A percentile compares a stretch with the other conserved stretches of the same genome.
These are phyloP conservation scores for Dipodascus geniculatus DNA, from an alignment of 805 yeast genomes.

Conservation along the genomic window DNA sequence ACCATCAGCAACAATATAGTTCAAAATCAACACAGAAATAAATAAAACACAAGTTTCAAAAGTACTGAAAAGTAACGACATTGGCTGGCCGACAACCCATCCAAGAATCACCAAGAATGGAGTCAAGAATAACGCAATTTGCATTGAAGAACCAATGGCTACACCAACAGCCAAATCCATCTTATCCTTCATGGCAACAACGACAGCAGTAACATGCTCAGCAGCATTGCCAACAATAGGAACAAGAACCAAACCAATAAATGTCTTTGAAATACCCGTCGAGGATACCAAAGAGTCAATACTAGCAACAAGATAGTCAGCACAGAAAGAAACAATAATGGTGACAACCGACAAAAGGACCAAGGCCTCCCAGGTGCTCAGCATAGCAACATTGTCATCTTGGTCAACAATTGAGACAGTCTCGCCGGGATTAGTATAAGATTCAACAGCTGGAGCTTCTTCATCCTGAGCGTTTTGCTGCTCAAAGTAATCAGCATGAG, in stretches of 20 bases:
- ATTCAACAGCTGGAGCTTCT: conserved; percentile 15
- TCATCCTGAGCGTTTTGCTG: conserved; percentile 31
- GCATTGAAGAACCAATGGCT: conserved; percentile 92
- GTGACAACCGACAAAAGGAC: conserved; percentile 51
- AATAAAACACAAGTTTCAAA: conserved; percentile 91
- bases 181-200: conserved; percentile 90
- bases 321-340: conserved; percentile 73
- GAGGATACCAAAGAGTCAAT: conserved; percentile 79
- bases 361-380: conserved; percentile 45
- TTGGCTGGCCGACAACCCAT: conserved; percentile 85
- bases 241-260: conserved; percentile 83
- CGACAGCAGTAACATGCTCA: conserved; percentile 93
- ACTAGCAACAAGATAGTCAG: conserved; percentile 87
- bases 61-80: conserved; percentile 84
- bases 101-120: conserved; percentile 92
- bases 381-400: conserved; percentile 29
- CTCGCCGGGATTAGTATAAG: neutral
- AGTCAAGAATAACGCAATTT: conserved; percentile 88
- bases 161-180: conserved; percentile 97
- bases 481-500: conserved; percentile 73
- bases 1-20: conserved; percentile 82
- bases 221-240: conserved; percentile 99
- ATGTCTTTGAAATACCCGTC: conserved; percentile 85
- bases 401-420: conserved; percentile 11
- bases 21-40: conserved; percentile 78